Conservation (phyloP, 805 yeast species). For the Wickerhamiella vanderwaltii region DNA sequence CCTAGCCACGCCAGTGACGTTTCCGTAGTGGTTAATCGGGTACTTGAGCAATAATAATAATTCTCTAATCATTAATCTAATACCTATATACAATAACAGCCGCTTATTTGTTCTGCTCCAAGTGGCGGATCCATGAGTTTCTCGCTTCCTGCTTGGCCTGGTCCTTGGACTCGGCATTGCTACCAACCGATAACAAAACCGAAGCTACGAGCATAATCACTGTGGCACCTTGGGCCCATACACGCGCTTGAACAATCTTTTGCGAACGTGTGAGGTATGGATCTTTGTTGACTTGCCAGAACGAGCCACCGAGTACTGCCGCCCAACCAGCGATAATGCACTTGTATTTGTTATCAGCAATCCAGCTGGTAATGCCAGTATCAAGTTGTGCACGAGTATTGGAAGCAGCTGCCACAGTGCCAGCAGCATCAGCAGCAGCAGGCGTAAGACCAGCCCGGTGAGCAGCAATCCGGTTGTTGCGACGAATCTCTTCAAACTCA, state of each 20-base stretch:
- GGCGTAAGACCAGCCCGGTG: background rate
- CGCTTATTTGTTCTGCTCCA: conserved; percentile 1
- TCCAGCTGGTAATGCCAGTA: conserved; percentile 5
- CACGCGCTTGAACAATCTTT: conserved; percentile 80
- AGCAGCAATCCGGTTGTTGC: conserved; percentile 27
- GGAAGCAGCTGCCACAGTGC: background rate
- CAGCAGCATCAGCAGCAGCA: background rate
- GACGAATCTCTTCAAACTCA: conserved; percentile 48
- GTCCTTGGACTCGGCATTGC: background rate
- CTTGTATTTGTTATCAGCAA: conserved; percentile 22
- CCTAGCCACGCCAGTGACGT: no score
- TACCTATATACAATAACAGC: no score
- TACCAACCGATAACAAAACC: conserved; percentile 16
- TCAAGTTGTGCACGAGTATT: background rate
- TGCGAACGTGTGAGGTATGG: conserved; percentile 62
- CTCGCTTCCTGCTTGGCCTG: background rate
- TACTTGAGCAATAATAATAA: no score
- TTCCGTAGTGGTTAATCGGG: no score
- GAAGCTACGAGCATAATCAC: conserved; percentile 52
- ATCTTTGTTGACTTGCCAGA: conserved; percentile 63
- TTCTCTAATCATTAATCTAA: no score
- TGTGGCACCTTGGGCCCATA: conserved; percentile 80
- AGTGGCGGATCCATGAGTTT: conserved; percentile 9
- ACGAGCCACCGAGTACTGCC: conserved; percentile 59
- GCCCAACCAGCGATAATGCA: conserved; percentile 74